Percentiles rank a stretch among this genome's conserved stretches.
These are phyloP conservation scores for Podaxis sp. DNA, from an alignment of 768 basidiomycete genomes.

Conservation along the genomic window DNA sequence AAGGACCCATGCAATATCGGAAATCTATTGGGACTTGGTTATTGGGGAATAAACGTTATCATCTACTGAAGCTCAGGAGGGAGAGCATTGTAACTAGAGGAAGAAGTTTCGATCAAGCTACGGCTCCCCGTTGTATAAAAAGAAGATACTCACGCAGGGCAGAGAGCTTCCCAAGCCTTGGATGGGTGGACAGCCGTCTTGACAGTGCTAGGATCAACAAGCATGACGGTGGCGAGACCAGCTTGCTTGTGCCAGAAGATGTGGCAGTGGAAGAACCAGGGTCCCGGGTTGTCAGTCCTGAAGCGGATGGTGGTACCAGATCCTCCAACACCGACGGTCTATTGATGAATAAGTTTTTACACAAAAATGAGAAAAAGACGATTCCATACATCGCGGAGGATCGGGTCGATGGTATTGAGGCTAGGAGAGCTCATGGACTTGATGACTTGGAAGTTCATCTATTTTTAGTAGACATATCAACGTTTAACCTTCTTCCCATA, in stretches of 20 bases:
- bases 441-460: conserved; percentile 19
- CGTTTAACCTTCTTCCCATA: not conserved
- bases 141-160: conserved; percentile 17
- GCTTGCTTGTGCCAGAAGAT: conserved; percentile 17
- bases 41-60: not conserved
- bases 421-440: conserved; percentile 25
- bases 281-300: conserved; percentile 21
- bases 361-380: conserved; percentile 20
- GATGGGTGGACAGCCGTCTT: conserved; percentile 8
- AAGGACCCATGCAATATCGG: not conserved
- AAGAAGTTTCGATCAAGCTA: not conserved
- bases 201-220: conserved; percentile 9
- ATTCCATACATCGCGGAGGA: conserved; percentile 46
- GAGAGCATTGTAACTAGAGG: not conserved
- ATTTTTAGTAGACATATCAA: not conserved
- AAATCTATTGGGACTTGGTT: not conserved
- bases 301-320: conserved; percentile 21
- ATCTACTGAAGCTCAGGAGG: not conserved
- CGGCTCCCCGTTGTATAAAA: not conserved
- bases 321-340: conserved; percentile 18
- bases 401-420: conserved; percentile 53
- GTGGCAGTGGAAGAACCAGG: conserved; percentile 22
- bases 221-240: conserved; percentile 18
- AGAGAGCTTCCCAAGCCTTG: conserved; percentile 15
- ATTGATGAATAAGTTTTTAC: not conserved